phyloP scores from a whole-genome alignment of 2,329 filamentous ascomycete species.

The Fusarium virguliforme region DNA sequence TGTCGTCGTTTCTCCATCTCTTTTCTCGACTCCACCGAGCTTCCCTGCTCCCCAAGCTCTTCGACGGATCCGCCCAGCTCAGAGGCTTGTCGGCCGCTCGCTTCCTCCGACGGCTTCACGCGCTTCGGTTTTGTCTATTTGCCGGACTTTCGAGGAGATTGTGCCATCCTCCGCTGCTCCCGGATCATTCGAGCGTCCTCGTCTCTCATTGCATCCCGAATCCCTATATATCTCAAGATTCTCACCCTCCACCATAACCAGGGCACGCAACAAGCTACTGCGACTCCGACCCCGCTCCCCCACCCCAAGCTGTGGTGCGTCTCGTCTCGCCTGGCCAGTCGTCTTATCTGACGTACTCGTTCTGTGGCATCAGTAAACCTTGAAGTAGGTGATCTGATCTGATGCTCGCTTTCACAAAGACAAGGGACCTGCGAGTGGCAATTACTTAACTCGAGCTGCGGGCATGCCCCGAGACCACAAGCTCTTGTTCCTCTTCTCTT shows the following conservation, averaged over 20 bases:
- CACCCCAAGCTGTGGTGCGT: slow-evolving; percentile 47
- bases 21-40: slow-evolving; percentile 39
- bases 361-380: slow-evolving; percentile 46
- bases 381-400: slow-evolving; percentile 52
- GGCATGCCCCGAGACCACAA: slow-evolving; percentile 20
- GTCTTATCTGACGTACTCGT: slow-evolving; percentile 51
- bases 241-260: slow-evolving; percentile 29
- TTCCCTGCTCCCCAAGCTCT: slow-evolving; percentile 33
- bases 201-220: not conserved
- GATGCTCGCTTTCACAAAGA: slow-evolving; percentile 45
- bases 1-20: slow-evolving; percentile 27
- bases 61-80: slow-evolving; percentile 38
- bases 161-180: slow-evolving; percentile 1
- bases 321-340: slow-evolving; percentile 46
- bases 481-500: slow-evolving; percentile 29
- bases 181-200: not conserved
- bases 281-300: slow-evolving; percentile 49
- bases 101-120: slow-evolving; percentile 7
- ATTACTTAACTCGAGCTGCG: slow-evolving; percentile 44
- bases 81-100: slow-evolving; percentile 21
- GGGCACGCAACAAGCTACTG: slow-evolving; percentile 45
- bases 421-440: slow-evolving; percentile 29
- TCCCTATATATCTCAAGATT: slow-evolving; percentile 33
- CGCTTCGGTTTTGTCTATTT: not conserved
- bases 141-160: slow-evolving; percentile 8